phyloP scores from a whole-genome alignment of 2,329 filamentous ascomycete species.

The Arthrinium phaeospermum region DNA sequence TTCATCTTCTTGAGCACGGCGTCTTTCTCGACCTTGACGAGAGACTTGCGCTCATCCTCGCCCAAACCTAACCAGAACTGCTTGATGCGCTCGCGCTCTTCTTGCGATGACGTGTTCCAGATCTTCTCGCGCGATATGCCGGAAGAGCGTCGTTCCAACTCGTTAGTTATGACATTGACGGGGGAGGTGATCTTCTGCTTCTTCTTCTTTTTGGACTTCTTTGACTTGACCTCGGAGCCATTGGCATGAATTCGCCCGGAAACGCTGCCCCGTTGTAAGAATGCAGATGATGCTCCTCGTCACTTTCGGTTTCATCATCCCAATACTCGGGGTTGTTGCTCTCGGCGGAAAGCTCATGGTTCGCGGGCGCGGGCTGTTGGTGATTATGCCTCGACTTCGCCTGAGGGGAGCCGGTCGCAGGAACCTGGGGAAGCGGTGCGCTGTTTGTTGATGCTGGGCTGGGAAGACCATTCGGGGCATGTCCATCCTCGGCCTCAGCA shows the following conservation, averaged over 20 bases:
- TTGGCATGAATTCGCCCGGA: slow-evolving; percentile 46
- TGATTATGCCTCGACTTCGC: slow-evolving; percentile 25
- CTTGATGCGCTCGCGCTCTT: slow-evolving; percentile 96
- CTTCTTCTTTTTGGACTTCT: slow-evolving; percentile 76
- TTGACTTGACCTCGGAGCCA: slow-evolving; percentile 49
- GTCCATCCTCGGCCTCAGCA: slow-evolving; percentile 27
- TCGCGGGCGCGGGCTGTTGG: slow-evolving; percentile 42
- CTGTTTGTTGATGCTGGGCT: slow-evolving; percentile 42
- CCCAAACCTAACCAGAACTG: slow-evolving; percentile 96
- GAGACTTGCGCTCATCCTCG: slow-evolving; percentile 90
- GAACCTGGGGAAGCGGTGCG: slow-evolving; percentile 28
- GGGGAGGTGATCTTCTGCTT: slow-evolving; percentile 52
- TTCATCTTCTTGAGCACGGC: slow-evolving; percentile 99
- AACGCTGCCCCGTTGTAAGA: slow-evolving; percentile 45
- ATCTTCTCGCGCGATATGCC: slow-evolving; percentile 80
- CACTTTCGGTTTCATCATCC: slow-evolving; percentile 61
- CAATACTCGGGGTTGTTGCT: slow-evolving; percentile 49
- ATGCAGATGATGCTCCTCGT: slow-evolving; percentile 53
- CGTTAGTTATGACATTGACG: slow-evolving; percentile 29
- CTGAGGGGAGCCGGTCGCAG: slow-evolving; percentile 11
- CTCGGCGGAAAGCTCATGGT: slow-evolving; percentile 27
- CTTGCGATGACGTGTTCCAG: slow-evolving; percentile 94
- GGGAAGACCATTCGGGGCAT: slow-evolving; percentile 48
- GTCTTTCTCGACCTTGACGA: slow-evolving; percentile 98
- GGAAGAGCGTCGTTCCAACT: slow-evolving; percentile 33